Conservation (phyloP, 192 early-diverging fungal species). For the Glomus cerebriforme region DNA sequence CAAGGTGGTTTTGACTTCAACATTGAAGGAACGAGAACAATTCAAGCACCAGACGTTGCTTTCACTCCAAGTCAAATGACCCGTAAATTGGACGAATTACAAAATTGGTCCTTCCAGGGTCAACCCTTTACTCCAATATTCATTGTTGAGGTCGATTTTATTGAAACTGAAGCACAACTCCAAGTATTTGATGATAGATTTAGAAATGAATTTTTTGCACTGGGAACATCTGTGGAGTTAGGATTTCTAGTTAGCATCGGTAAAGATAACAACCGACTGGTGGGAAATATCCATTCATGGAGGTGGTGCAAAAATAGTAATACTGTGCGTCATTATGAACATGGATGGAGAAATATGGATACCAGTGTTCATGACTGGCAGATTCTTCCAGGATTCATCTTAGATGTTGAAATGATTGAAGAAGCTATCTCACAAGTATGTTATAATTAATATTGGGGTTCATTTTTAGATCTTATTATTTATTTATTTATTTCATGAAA, state of each 20-base stretch:
- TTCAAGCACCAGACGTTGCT: constrained; percentile 10
- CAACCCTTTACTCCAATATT: constrained; percentile 28
- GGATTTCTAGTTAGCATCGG: background rate
- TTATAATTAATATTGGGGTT: background rate
- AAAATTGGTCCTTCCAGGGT: constrained; percentile 25
- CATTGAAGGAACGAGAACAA: constrained; percentile 21
- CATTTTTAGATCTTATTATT: constrained; percentile 3
- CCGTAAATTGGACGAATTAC: background rate
- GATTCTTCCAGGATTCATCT: background rate
- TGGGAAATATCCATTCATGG: constrained; percentile 1
- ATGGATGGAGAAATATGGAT: constrained; percentile 9
- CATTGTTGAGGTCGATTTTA: constrained; percentile 26
- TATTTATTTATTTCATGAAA: constrained; percentile 13
- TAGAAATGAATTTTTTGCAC: constrained; percentile 19
- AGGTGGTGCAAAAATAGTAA: background rate
- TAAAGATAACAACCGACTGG: background rate
- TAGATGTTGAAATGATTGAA: constrained; percentile 5
- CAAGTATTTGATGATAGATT: constrained; percentile 15
- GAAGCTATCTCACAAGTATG: constrained; percentile 1
- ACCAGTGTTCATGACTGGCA: background rate
- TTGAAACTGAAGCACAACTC: background rate
- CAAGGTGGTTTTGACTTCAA: background rate
- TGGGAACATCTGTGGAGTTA: background rate
- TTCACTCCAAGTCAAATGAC: constrained; percentile 6
- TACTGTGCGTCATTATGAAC: constrained; percentile 9